Conservation (phyloP, 2,329 filamentous ascomycete genomes). For the Pseudogymnoascus sp. region DNA sequence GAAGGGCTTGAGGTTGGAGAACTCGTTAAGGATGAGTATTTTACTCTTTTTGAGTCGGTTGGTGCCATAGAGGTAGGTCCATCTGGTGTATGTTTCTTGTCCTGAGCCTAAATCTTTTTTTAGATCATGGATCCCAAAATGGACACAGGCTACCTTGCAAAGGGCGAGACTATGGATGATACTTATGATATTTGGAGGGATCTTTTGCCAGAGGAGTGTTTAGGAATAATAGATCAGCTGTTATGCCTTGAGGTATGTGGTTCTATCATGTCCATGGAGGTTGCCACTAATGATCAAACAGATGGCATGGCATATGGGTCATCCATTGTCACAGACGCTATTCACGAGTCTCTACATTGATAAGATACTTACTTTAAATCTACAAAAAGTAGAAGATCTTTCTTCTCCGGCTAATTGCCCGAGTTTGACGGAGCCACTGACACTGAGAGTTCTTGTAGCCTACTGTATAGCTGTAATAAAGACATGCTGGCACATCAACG, state of each 20-base stretch:
- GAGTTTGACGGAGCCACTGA: conserved; percentile 37
- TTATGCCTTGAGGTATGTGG: conserved; percentile 70
- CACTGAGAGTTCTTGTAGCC: conserved; percentile 62
- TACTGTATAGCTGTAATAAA: conserved; percentile 85
- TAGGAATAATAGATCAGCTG: conserved; percentile 92
- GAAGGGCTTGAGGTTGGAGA: conserved; percentile 70
- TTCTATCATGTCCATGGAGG: not conserved
- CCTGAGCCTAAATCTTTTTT: not conserved
- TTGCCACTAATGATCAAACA: conserved; percentile 31
- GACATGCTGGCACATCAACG: conserved; percentile 70
- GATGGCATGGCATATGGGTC: conserved; percentile 97
- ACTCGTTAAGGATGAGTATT: conserved; percentile 86
- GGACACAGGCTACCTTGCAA: conserved; percentile 81
- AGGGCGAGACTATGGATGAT: conserved; percentile 75
- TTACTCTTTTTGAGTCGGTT: conserved; percentile 91
- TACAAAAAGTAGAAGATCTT: conserved; percentile 50
- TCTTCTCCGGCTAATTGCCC: conserved; percentile 15
- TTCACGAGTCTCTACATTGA: conserved; percentile 92
- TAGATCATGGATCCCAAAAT: conserved; percentile 99
- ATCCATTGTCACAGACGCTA: conserved; percentile 87
- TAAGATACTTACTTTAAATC: conserved; percentile 65
- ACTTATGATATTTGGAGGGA: conserved; percentile 66
- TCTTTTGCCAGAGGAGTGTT: conserved; percentile 67
- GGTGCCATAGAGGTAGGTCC: conserved; percentile 64
- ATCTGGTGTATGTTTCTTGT: not conserved